Evolutionary conservation across 1,139 yeast species (phyloP), one percentile per base, ranked within the genome.

Genomic region (Taphrina communis): DNA sequence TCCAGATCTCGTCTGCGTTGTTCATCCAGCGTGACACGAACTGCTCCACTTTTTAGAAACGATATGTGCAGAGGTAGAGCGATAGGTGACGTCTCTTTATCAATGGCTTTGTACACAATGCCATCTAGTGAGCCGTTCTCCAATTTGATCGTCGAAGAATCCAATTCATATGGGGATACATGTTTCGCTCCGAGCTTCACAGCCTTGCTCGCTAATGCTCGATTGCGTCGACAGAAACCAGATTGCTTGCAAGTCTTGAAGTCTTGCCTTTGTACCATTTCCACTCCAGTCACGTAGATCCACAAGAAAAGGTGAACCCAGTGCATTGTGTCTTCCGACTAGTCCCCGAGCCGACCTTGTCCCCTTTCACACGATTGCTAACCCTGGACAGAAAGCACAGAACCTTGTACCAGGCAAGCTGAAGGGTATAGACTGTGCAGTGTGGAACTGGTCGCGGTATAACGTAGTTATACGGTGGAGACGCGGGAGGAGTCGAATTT

Each of bases 161-260:
- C 87, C 46, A 93, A 75, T 1, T 81, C 73, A 76, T 92, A 93
- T 21, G 85, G 84, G 0, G 86, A 79, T 11, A 36, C 25, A 72
- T 80, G 83, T 1, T 69, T 67, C 0, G 68, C 66, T 5, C 74
- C 77, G 1, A 76, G 72, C 6, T 75, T 74, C 0, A 76, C 72
- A 17, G 88, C 82, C 65, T 82, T 78, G 17, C 77, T 75, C 1
- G 95, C 94, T 77, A 84, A 92, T 71, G 85, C 86, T 67, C 95
- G 80, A 75, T 94, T 91, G 76, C 99, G 82, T 65, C 83, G 80
- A 77, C 99, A 94, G 76, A 94, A 93, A 36, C 97, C 96, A 25
- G 93, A 85, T 74, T 89, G 88, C 11, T 82, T 86, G 79, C 99
- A 94, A 17, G 84, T 85, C 77, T 90, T 90, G 81, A 93, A 90